These are phyloP conservation scores for Chalaropsis thielavioides DNA, from an alignment of 2,329 filamentous ascomycete genomes.

Conservation along the genomic window DNA sequence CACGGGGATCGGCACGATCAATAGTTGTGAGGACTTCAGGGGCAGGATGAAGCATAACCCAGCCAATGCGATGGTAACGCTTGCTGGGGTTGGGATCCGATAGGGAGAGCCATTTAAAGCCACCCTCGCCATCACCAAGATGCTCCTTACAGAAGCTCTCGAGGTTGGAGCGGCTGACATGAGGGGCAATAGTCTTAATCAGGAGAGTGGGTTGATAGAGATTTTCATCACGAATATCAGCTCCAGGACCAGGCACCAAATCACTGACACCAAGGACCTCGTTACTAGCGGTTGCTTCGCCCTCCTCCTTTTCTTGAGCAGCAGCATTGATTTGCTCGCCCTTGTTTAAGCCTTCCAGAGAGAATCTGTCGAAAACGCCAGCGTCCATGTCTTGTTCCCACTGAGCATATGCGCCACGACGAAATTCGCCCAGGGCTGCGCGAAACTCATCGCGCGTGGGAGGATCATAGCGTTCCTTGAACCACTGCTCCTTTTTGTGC, in stretches of 20 bases:
- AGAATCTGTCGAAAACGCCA: conserved; percentile 86
- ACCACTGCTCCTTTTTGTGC: conserved; percentile 96
- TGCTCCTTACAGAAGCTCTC: conserved; percentile 92
- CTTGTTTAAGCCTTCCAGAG: conserved; percentile 85
- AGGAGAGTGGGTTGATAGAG: conserved; percentile 80
- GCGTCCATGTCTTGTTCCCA: conserved; percentile 81
- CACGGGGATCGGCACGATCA: conserved; percentile 59
- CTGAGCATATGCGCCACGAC: conserved; percentile 62
- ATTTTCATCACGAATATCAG: conserved; percentile 79
- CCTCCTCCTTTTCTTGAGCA: conserved; percentile 84
- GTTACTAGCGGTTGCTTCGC: conserved; percentile 78
- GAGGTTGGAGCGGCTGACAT: conserved; percentile 83
- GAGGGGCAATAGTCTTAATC: conserved; percentile 95
- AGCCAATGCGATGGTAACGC: conserved; percentile 92
- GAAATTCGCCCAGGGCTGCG: conserved; percentile 62
- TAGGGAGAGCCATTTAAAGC: conserved; percentile 89
- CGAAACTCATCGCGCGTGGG: conserved; percentile 66
- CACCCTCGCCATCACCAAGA: conserved; percentile 76
- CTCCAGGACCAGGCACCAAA: conserved; percentile 66
- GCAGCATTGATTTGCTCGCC: conserved; percentile 78
- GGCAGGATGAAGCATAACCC: conserved; percentile 86
- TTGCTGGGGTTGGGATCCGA: conserved; percentile 96
- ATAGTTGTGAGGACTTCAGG: conserved; percentile 50
- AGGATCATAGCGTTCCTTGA: conserved; percentile 82
- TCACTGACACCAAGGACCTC: conserved; percentile 90